phyloP scores from a whole-genome alignment of 805 yeast species.

The Ogataea neopini region DNA sequence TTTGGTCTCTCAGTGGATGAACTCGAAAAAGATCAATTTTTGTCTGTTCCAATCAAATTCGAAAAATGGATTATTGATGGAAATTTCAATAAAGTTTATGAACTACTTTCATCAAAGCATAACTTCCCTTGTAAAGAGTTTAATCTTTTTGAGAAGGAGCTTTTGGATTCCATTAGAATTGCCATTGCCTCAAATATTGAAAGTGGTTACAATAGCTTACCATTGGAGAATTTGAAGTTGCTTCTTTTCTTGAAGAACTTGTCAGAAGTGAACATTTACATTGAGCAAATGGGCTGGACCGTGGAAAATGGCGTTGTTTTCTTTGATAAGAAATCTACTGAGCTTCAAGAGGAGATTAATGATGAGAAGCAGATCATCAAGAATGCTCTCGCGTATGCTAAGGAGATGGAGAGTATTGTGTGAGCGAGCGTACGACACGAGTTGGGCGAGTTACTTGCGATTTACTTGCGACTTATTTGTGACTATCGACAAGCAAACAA shows the following conservation, averaged over 20 bases:
- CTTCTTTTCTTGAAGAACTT: slow-evolving; percentile 63
- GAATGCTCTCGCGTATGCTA: slow-evolving; percentile 82
- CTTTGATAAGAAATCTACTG: slow-evolving; percentile 37
- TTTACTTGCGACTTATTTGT: no score
- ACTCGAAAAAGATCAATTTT: slow-evolving; percentile 66
- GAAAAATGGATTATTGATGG: slow-evolving; percentile 97
- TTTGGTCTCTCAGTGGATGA: slow-evolving; percentile 42
- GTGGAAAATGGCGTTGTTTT: slow-evolving; percentile 51
- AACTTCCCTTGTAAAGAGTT: slow-evolving; percentile 73
- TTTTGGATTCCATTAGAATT: slow-evolving; percentile 75
- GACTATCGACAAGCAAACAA: no score
- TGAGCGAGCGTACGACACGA: no score
- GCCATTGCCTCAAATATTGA: slow-evolving; percentile 87
- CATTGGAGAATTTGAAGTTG: slow-evolving; percentile 79
- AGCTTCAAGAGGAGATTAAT: slow-evolving; percentile 33
- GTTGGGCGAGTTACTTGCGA: no score
- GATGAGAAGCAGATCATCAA: slow-evolving; percentile 54
- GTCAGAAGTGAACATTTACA: slow-evolving; percentile 56
- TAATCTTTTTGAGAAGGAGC: slow-evolving; percentile 70
- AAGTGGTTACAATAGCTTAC: slow-evolving; percentile 71
- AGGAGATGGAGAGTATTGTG: slow-evolving; percentile 88
- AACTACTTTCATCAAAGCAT: slow-evolving; percentile 51
- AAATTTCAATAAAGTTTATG: slow-evolving; percentile 89
- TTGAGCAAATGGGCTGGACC: slow-evolving; percentile 58
- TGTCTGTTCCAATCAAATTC: slow-evolving; percentile 82